Conservation (phyloP, 176 grass and related monocot species). For the Oryza meridionalis region DNA sequence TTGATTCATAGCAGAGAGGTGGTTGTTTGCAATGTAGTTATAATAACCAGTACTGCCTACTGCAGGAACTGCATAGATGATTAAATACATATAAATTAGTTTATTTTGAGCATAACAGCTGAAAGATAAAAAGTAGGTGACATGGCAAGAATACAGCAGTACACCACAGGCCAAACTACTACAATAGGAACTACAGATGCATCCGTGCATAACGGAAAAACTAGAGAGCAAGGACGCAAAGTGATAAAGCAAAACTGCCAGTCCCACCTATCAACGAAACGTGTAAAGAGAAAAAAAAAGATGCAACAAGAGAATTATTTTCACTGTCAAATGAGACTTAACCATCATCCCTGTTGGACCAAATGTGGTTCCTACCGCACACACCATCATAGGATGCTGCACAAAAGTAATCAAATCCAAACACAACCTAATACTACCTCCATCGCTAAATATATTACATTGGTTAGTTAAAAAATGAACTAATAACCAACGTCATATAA, state of each 20-base stretch:
- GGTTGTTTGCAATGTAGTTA: constrained; percentile 42
- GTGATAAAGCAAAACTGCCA: not conserved
- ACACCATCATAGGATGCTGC: not conserved
- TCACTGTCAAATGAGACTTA: not conserved
- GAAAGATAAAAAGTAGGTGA: not conserved
- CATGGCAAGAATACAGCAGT: not conserved
- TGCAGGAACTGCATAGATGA: constrained; percentile 33
- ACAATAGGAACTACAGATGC: not conserved
- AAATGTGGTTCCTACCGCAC: not conserved
- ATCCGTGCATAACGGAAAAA: not conserved
- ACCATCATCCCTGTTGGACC: not conserved
- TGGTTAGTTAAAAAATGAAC: too few species aligned
- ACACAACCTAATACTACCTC: not conserved
- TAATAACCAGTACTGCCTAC: constrained; percentile 41
- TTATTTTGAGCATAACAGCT: not conserved
- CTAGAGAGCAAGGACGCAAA: not conserved
- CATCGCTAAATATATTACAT: too few species aligned
- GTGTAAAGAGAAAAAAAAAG: not conserved
- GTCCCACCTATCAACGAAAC: not conserved
- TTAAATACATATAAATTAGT: not conserved
- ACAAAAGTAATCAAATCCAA: not conserved
- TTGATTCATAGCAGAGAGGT: constrained; percentile 44
- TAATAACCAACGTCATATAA: too few species aligned
- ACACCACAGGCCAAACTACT: not conserved
- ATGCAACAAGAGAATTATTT: too few species aligned